Conservation (phyloP, 805 yeast genomes). For the Spathaspora arborariae region DNA sequence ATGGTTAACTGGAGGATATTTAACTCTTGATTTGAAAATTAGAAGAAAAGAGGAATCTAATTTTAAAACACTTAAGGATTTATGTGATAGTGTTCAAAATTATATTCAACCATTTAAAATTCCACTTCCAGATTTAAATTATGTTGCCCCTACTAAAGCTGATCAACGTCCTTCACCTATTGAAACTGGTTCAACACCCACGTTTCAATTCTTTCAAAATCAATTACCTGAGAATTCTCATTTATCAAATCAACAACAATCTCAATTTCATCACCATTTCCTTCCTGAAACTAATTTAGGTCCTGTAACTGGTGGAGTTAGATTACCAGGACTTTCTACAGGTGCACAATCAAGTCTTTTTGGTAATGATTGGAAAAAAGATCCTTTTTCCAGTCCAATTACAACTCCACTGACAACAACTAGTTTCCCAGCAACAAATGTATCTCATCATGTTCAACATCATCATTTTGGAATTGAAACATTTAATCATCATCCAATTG, state of each 20-base stretch:
- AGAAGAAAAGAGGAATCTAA: slow-evolving; percentile 54
- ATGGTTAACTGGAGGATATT: slow-evolving; percentile 65
- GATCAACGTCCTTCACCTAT: slow-evolving; percentile 2
- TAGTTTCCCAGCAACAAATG: slow-evolving; percentile 7
- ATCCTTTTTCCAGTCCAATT: slow-evolving; percentile 16
- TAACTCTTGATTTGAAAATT: slow-evolving; percentile 50
- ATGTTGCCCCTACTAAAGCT: slow-evolving; percentile 5
- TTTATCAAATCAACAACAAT: slow-evolving; percentile 8
- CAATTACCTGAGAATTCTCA: slow-evolving; percentile 1
- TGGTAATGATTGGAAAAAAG: slow-evolving; percentile 20
- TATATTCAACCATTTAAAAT: slow-evolving; percentile 57
- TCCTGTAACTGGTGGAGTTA: slow-evolving; percentile 6
- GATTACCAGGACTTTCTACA: slow-evolving; percentile 2
- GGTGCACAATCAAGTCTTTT: slow-evolving; percentile 16
- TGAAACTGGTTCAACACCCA: slow-evolving; percentile 1
- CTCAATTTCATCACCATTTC: slow-evolving; percentile 28
- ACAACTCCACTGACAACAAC: slow-evolving; percentile 11
- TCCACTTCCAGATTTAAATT: slow-evolving; percentile 43
- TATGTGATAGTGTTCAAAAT: slow-evolving; percentile 48
- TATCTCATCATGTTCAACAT: slow-evolving; percentile 11
- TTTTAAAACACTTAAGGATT: slow-evolving; percentile 50
- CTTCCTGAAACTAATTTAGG: slow-evolving; percentile 20
- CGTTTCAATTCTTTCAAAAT: not conserved
- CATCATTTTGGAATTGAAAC: slow-evolving; percentile 7
- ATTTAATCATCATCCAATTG: not conserved